Evolutionary conservation across 1,139 yeast genomes (phyloP).

Genomic region (Casaregolazyma suthepensis): DNA sequence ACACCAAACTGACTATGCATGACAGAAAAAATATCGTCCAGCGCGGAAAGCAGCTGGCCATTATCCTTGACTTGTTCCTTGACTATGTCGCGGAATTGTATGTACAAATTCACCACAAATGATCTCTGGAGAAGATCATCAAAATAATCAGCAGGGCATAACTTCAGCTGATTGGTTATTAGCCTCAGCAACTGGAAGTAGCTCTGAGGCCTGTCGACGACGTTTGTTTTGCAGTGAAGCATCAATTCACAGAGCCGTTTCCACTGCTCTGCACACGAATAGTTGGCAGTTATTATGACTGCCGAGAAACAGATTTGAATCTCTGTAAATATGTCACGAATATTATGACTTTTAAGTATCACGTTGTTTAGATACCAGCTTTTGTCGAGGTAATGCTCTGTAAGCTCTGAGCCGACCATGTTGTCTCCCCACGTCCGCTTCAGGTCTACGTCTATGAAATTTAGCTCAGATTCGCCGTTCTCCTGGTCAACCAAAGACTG

Average conservation of each 20-base stretch:
- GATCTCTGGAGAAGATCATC: conserved; percentile 31
- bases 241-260: conserved; percentile 35
- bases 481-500: conserved; percentile 28
- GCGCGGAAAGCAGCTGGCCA: conserved; percentile 1
- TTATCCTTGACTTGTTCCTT: neutral
- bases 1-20: conserved; percentile 6
- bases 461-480: conserved; percentile 11
- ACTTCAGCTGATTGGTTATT: conserved; percentile 30
- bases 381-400: conserved; percentile 38
- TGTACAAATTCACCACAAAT: conserved; percentile 18
- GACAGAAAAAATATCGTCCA: conserved; percentile 1
- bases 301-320: conserved; percentile 37
- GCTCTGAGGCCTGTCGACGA: conserved; percentile 15
- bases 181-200: conserved; percentile 27
- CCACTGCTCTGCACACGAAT: conserved; percentile 44
- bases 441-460: conserved; percentile 35
- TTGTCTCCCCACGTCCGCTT: conserved; percentile 34
- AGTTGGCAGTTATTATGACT: conserved; percentile 39
- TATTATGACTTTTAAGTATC: conserved; percentile 19
- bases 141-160: conserved; percentile 37
- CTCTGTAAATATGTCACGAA: conserved; percentile 35
- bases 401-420: conserved; percentile 8
- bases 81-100: conserved; percentile 14
- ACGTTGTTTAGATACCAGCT: conserved; percentile 38
- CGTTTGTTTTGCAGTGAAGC: conserved; percentile 26